Conservation (phyloP, 2,329 filamentous ascomycete species). For the Nothopassalora personata region DNA sequence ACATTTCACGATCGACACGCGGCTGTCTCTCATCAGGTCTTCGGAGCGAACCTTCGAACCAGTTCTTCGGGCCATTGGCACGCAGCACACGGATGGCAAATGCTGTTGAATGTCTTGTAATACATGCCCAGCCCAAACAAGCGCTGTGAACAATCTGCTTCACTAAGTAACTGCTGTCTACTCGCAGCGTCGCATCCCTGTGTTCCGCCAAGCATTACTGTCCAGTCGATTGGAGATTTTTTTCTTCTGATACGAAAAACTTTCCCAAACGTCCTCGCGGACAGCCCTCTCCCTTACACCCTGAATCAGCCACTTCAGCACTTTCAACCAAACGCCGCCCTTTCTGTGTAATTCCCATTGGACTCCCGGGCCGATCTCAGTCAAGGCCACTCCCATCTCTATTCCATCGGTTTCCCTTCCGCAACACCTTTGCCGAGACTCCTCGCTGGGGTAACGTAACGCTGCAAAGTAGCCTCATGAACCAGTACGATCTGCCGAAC, state of each 20-base stretch:
- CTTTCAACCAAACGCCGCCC: background rate
- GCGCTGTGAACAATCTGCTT: background rate
- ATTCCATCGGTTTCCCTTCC: background rate
- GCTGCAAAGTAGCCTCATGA: constrained; percentile 24
- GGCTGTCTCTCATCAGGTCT: background rate
- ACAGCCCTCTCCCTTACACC: constrained; percentile 14
- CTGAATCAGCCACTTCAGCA: background rate
- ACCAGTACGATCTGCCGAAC: constrained; percentile 8
- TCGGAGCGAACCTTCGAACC: background rate
- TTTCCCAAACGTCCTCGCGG: constrained; percentile 20
- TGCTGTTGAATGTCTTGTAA: background rate
- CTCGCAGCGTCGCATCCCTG: background rate
- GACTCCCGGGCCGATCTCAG: constrained; percentile 6
- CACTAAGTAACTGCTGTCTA: background rate
- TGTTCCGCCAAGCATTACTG: constrained; percentile 1
- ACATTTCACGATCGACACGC: background rate
- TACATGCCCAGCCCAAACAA: background rate
- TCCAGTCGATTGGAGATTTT: background rate
- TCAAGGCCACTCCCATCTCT: constrained; percentile 5
- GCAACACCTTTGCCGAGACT: constrained; percentile 19
- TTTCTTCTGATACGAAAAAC: background rate
- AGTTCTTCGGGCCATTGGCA: background rate
- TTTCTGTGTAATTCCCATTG: constrained; percentile 4
- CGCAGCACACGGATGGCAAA: background rate
- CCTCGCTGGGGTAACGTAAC: constrained; percentile 27